phyloP scores from a whole-genome alignment of 1,284 basidiomycete species.

The Heterobasidion annosum region DNA sequence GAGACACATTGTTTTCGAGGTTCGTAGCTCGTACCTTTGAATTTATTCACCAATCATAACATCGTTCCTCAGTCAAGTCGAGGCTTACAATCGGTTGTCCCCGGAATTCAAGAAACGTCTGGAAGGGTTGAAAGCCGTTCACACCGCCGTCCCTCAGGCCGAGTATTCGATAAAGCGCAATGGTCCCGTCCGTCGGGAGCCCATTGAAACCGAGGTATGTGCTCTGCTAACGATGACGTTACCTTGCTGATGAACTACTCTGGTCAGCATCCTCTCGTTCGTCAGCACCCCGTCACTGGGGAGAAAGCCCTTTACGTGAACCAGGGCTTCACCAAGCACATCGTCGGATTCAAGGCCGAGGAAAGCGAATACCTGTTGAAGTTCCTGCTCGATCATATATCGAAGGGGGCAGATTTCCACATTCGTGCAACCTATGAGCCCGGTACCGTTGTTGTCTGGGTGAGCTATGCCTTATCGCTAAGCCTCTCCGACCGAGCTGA shows the following conservation, averaged over 20 bases:
- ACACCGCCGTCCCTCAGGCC: constrained; percentile 56
- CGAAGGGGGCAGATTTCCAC: constrained; percentile 38
- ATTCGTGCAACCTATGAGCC: constrained; percentile 33
- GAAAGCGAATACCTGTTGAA: constrained; percentile 59
- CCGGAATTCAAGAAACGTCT: constrained; percentile 57
- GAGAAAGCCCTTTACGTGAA: constrained; percentile 62
- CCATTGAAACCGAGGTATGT: constrained; percentile 42
- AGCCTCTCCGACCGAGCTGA: not conserved
- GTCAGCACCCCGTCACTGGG: constrained; percentile 56
- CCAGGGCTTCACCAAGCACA: constrained; percentile 50
- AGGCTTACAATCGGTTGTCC: constrained; percentile 63
- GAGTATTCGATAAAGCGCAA: constrained; percentile 38
- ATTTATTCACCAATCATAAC: not conserved
- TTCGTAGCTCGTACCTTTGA: not conserved
- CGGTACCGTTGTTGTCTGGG: constrained; percentile 41
- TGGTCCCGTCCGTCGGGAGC: constrained; percentile 55
- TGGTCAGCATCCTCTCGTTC: constrained; percentile 38
- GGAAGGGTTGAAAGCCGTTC: constrained; percentile 53
- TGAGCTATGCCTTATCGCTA: constrained; percentile 13
- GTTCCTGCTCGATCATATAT: constrained; percentile 49
- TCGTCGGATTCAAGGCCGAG: constrained; percentile 60
- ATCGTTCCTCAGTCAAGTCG: constrained; percentile 26
- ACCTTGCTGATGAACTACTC: not conserved
- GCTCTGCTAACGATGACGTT: not conserved
- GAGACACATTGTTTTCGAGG: constrained; percentile 48